Conservation (phyloP, 345 rosid species). For the Moricandia arvensis region DNA sequence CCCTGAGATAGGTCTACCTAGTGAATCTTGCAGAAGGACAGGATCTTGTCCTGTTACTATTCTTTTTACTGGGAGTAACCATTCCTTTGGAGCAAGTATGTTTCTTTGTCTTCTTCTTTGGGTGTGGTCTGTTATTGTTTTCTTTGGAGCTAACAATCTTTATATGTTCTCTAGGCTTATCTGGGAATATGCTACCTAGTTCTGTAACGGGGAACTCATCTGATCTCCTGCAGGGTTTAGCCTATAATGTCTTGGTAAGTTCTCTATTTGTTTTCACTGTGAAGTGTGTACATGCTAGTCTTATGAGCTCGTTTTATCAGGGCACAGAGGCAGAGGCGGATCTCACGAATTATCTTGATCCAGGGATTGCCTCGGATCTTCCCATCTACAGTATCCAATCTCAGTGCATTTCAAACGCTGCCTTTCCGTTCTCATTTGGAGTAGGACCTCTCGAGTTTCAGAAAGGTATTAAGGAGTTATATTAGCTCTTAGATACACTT, state of each 20-base stretch:
- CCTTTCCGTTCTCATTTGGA: slow-evolving; percentile 36
- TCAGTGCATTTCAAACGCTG: slow-evolving; percentile 49
- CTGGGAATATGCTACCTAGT: slow-evolving; percentile 48
- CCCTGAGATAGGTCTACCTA: slow-evolving; percentile 44
- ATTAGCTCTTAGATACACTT: neutral
- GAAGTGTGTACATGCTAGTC: slow-evolving; percentile 19
- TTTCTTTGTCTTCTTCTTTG: neutral
- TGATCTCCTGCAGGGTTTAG: slow-evolving; percentile 40
- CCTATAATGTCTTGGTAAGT: slow-evolving; percentile 55
- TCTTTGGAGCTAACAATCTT: neutral
- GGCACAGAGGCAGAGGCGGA: slow-evolving; percentile 51
- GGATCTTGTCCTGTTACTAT: slow-evolving; percentile 73
- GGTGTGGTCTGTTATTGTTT: neutral
- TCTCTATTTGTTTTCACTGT: neutral
- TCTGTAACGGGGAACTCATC: slow-evolving; percentile 44
- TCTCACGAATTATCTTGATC: slow-evolving; percentile 50
- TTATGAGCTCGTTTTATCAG: slow-evolving; percentile 48
- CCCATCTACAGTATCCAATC: slow-evolving; percentile 59
- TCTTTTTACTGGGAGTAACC: slow-evolving; percentile 70
- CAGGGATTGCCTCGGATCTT: slow-evolving; percentile 50
- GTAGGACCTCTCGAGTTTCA: slow-evolving; percentile 5
- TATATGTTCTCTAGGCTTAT: slow-evolving; percentile 46
- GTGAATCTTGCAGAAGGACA: slow-evolving; percentile 60
- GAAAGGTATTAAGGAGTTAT: slow-evolving; percentile 43
- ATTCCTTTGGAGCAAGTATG: slow-evolving; percentile 63